Base-by-base conservation (phyloP, 805 yeast species). In the Sugiyamaella valdiviana region DNA sequence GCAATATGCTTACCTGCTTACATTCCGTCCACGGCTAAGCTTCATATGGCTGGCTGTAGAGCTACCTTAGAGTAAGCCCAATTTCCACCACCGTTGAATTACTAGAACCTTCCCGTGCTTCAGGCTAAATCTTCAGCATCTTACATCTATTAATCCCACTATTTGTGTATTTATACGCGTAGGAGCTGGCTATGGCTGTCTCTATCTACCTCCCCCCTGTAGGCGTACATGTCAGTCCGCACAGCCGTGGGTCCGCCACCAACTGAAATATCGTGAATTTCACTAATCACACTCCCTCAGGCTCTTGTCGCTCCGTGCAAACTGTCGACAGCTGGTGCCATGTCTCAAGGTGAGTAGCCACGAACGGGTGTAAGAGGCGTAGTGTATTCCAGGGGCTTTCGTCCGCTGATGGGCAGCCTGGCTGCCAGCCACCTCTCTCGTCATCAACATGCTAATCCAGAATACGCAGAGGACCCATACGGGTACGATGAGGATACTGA, bases 401-500 rank as follows among this genome's bases (percentile, higher is more conserved):
- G n/a, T n/a, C n/a, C n/a, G n/a, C n/a, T n/a, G n/a, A n/a, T n/a
- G n/a, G n/a, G n/a, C 7, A 6, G 9, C 3, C 10, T 26, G 32
- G 9, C 32, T 26, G 14, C 3, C 32, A 12, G 32, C 32, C 32
- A 10, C 32, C 4, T 26, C 10, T n/a, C 32, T 6, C 32, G 9
- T 26, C 32, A 12, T 10, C 9, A 26, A 26, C 32, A 12, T 26
- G 9, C 42, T 39, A 39, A 39, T 21, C 26, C 24, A 48, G 54
- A 48, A 48, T 51, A 48, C 49, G 39, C 46, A 9, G 52, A 54
- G 45, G 90, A 84, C 66, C 85, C 82, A 44, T 85, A 86, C 66
- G 80, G 78, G 49, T 82, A 81, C 64, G 90, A 83, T 58, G 86
- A 78, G 53, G 74, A 70, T 45, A 78, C 77, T 52, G 78, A 83